Evolutionary conservation across 2,329 filamentous ascomycete genomes (phyloP).

Genomic region (Sphaerulina vaccinii): DNA sequence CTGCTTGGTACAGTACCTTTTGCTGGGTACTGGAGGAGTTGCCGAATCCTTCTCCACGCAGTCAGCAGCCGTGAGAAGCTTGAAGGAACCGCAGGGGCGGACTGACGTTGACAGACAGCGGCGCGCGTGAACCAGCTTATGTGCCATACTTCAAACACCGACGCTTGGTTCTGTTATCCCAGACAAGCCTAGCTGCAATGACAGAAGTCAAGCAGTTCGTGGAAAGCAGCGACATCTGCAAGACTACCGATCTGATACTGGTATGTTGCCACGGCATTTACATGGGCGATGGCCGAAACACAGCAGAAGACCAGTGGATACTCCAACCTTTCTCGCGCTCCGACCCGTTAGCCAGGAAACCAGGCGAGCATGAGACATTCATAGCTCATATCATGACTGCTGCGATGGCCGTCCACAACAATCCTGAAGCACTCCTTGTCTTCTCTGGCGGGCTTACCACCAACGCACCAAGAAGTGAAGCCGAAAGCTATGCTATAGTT

Average conservation of each 20-base stretch:
- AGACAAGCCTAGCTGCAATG: constrained; percentile 20
- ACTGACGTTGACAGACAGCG: background rate
- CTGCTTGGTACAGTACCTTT: background rate
- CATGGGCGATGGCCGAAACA: constrained; percentile 45
- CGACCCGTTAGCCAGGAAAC: constrained; percentile 41
- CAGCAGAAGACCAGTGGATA: constrained; percentile 53
- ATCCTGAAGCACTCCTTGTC: constrained; percentile 54
- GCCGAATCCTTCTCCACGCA: background rate
- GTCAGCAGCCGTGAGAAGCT: background rate
- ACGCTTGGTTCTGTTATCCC: background rate
- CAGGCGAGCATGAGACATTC: constrained; percentile 75
- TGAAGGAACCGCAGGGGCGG: background rate
- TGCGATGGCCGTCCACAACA: constrained; percentile 52
- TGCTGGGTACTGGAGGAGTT: background rate
- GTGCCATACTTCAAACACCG: too few relatives aligned
- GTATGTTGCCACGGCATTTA: constrained; percentile 86
- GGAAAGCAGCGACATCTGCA: constrained; percentile 22
- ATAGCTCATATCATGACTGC: constrained; percentile 71
- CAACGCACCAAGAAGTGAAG: constrained; percentile 31
- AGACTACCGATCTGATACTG: constrained; percentile 60
- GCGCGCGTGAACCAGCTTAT: too few relatives aligned
- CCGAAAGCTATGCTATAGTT: constrained; percentile 29
- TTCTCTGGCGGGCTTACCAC: constrained; percentile 66
- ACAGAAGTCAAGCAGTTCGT: constrained; percentile 22
- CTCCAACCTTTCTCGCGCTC: constrained; percentile 70